phyloP scores from a whole-genome alignment of 1,139 yeast species.

The Pichia sp. region DNA sequence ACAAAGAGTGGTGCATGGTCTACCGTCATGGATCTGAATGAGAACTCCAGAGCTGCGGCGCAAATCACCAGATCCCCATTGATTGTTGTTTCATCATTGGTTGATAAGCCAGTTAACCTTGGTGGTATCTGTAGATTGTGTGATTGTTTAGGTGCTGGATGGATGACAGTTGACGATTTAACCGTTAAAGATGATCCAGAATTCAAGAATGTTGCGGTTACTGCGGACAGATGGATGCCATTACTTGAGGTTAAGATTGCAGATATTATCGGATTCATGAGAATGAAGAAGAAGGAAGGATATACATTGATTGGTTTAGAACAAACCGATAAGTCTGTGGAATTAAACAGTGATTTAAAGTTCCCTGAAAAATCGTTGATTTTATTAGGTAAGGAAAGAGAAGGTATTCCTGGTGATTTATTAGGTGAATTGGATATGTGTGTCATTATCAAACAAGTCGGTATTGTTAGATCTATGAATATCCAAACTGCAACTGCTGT shows the following conservation, averaged over 20 bases:
- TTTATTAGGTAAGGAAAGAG: constrained; percentile 81
- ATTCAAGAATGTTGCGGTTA: constrained; percentile 85
- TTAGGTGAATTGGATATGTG: constrained; percentile 83
- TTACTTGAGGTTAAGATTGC: constrained; percentile 71
- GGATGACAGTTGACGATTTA: constrained; percentile 73
- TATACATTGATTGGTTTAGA: constrained; percentile 88
- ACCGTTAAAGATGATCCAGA: constrained; percentile 61
- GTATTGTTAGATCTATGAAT: constrained; percentile 92
- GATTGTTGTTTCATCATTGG: constrained; percentile 84
- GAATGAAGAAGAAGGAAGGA: constrained; percentile 69
- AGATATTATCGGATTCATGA: constrained; percentile 55
- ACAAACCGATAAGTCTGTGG: constrained; percentile 85
- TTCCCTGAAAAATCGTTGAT: constrained; percentile 82
- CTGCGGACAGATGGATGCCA: constrained; percentile 97
- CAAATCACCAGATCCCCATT: constrained; percentile 66
- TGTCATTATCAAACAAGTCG: constrained; percentile 88
- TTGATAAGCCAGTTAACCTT: constrained; percentile 87
- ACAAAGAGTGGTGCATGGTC: constrained; percentile 93
- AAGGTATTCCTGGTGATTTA: constrained; percentile 88
- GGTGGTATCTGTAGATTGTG: constrained; percentile 94
- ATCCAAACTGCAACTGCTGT: constrained; percentile 97
- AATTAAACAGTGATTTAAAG: constrained; percentile 56
- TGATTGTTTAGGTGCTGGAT: constrained; percentile 89
- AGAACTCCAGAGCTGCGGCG: constrained; percentile 26
- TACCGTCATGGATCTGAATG: constrained; percentile 45